A percentile compares a stretch with the other conserved stretches of the same genome.
These are phyloP conservation scores for Alternaria metachromatica DNA, from an alignment of 2,329 filamentous ascomycete species.

Conservation along the genomic window DNA sequence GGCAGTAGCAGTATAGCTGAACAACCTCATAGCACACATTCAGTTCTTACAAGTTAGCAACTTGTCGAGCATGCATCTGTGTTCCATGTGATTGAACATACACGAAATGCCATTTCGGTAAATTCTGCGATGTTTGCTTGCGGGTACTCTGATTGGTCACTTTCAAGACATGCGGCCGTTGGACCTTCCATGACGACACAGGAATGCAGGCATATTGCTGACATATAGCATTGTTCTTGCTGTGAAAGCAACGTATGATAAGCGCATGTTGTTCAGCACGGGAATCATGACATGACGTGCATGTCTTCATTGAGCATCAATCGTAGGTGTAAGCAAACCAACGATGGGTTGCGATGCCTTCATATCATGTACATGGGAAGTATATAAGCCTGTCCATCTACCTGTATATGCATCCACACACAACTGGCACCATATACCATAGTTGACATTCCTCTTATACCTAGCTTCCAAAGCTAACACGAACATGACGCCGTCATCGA, in stretches of 20 bases:
- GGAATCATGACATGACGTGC: not conserved
- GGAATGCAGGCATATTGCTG: not conserved
- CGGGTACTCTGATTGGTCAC: not conserved
- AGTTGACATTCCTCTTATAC: fast-evolving
- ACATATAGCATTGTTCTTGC: not conserved
- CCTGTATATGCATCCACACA: not conserved
- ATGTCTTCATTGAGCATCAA: not conserved
- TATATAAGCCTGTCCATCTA: not conserved
- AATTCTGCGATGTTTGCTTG: not conserved
- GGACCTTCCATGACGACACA: not conserved
- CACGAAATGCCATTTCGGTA: no score
- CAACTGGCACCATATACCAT: not conserved
- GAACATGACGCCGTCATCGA: not conserved
- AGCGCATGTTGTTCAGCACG: not conserved
- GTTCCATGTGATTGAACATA: no score
- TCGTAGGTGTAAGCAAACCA: not conserved
- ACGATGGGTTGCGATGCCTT: not conserved
- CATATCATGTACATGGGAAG: not conserved
- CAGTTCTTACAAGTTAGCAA: not conserved
- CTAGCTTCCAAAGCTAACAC: not conserved
- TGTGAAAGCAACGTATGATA: not conserved
- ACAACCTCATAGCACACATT: not conserved
- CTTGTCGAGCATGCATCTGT: no score
- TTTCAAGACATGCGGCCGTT: not conserved
- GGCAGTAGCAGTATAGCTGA: slow-evolving; percentile 21